phyloP scores from a whole-genome alignment of 192 early-diverging fungal genomes.

The Backusella morwellensis region DNA sequence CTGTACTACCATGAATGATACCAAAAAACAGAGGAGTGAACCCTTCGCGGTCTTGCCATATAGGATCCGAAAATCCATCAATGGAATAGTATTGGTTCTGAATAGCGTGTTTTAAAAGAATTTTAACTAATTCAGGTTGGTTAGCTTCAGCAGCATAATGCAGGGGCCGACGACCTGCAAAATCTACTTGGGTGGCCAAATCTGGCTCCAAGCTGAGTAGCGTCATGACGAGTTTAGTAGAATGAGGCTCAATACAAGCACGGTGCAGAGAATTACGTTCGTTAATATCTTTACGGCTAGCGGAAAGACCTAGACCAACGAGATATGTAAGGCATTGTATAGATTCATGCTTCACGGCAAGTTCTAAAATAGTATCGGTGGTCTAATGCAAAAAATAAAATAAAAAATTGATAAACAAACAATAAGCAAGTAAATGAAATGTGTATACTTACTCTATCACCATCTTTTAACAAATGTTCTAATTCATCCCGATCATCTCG shows the following conservation, averaged over 20 bases:
- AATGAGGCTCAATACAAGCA: constrained; percentile 37
- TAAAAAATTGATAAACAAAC: neutral
- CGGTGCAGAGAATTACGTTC: constrained; percentile 59
- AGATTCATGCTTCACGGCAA: constrained; percentile 37
- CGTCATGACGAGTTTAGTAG: constrained; percentile 16
- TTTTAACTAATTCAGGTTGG: constrained; percentile 39
- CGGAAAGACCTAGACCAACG: constrained; percentile 25
- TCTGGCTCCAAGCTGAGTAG: constrained; percentile 12
- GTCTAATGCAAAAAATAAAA: neutral
- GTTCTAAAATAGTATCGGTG: constrained; percentile 14
- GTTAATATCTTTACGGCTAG: constrained; percentile 51
- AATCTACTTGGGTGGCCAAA: constrained; percentile 44
- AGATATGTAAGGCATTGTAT: constrained; percentile 39
- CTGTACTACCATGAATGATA: constrained; percentile 49
- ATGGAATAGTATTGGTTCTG: constrained; percentile 31
- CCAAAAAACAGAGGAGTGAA: constrained; percentile 64
- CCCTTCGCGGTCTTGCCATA: constrained; percentile 68
- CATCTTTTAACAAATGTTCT: constrained; percentile 22
- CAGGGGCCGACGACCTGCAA: constrained; percentile 56
- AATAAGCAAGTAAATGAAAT: neutral
- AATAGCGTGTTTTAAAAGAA: constrained; percentile 47
- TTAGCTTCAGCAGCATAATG: constrained; percentile 63
- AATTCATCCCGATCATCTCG: constrained; percentile 36
- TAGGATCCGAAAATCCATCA: constrained; percentile 34
- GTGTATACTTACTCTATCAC: neutral